A percentile compares a stretch with the other conserved stretches of the same genome.
Conservation (phyloP, 805 yeast genomes). For the Myxozyma nipponensis region DNA sequence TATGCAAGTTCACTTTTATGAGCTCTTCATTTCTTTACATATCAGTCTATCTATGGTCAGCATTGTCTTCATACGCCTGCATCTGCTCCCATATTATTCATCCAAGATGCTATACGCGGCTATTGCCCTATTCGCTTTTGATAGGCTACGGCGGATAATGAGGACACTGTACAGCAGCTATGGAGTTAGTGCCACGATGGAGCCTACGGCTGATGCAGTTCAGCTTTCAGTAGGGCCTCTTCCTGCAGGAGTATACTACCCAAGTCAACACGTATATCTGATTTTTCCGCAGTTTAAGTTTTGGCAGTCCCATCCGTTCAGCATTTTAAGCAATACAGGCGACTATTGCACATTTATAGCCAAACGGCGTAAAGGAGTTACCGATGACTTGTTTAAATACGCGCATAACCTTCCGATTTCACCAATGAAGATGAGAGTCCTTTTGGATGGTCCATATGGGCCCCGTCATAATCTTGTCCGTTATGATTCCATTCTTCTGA, state of each 20-base stretch:
- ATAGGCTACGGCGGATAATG: constrained; percentile 41
- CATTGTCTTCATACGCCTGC: constrained; percentile 57
- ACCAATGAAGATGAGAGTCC: not conserved
- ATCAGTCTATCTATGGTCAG: constrained; percentile 52
- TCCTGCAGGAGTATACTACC: not conserved
- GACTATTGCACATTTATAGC: not conserved
- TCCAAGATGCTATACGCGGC: constrained; percentile 48
- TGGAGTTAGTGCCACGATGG: constrained; percentile 40
- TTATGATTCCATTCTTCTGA: constrained; percentile 46
- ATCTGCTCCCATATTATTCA: constrained; percentile 35
- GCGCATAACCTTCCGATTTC: not conserved
- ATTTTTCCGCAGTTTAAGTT: constrained; percentile 7
- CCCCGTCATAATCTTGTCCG: constrained; percentile 44
- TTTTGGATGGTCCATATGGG: constrained; percentile 62
- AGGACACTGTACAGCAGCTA: constrained; percentile 45
- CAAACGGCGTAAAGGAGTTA: constrained; percentile 1
- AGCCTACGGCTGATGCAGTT: not conserved
- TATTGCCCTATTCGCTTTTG: constrained; percentile 65
- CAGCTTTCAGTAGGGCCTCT: not conserved
- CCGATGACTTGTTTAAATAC: not conserved
- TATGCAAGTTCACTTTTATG: constrained; percentile 56
- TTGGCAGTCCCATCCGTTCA: constrained; percentile 16
- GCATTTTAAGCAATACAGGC: constrained; percentile 1
- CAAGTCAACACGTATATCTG: constrained; percentile 20
- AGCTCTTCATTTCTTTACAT: constrained; percentile 55